Percentiles rank a stretch among this genome's conserved stretches.
These are phyloP conservation scores for Trichocladium uniseriatum DNA, from an alignment of 495 filamentous ascomycete species.

Conservation along the genomic window DNA sequence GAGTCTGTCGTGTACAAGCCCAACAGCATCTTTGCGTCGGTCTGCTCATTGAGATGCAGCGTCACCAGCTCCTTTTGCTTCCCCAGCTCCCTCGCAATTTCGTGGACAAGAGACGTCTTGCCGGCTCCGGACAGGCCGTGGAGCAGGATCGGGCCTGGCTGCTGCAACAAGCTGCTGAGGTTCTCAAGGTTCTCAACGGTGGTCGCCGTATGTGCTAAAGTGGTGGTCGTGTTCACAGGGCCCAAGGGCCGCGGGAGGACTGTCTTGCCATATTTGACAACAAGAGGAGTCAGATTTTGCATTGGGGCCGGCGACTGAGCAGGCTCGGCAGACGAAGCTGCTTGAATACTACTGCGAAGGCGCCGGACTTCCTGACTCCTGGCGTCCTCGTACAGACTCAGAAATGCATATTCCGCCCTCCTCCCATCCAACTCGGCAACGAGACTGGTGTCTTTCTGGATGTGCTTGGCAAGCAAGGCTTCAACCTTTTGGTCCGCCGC, in stretches of 20 bases:
- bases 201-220: slow-evolving; percentile 63
- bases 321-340: slow-evolving; percentile 6
- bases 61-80: slow-evolving; percentile 72
- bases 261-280: slow-evolving; percentile 45
- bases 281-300: slow-evolving; percentile 33
- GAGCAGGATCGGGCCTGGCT: slow-evolving; percentile 61
- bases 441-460: slow-evolving; percentile 49
- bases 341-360: slow-evolving; percentile 32
- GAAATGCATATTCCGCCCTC: slow-evolving; percentile 72
- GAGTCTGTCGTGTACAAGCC: slow-evolving; percentile 84
- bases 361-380: slow-evolving; percentile 34
- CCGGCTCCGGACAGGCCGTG: slow-evolving; percentile 79
- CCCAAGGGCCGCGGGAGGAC: slow-evolving; percentile 58
- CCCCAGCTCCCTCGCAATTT: slow-evolving; percentile 67
- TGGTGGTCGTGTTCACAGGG: slow-evolving; percentile 38
- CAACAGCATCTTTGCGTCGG: slow-evolving; percentile 87
- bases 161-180: slow-evolving; percentile 57
- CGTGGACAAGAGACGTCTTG: slow-evolving; percentile 79
- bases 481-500: slow-evolving; percentile 72
- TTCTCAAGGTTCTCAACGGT: slow-evolving; percentile 57
- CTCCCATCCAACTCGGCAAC: slow-evolving; percentile 66
- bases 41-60: slow-evolving; percentile 93
- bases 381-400: slow-evolving; percentile 70
- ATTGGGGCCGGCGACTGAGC: slow-evolving; percentile 18
- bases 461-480: slow-evolving; percentile 55